Conservation (phyloP, 176 grass and related monocot genomes). For the Chrysopogon serrulatus region DNA sequence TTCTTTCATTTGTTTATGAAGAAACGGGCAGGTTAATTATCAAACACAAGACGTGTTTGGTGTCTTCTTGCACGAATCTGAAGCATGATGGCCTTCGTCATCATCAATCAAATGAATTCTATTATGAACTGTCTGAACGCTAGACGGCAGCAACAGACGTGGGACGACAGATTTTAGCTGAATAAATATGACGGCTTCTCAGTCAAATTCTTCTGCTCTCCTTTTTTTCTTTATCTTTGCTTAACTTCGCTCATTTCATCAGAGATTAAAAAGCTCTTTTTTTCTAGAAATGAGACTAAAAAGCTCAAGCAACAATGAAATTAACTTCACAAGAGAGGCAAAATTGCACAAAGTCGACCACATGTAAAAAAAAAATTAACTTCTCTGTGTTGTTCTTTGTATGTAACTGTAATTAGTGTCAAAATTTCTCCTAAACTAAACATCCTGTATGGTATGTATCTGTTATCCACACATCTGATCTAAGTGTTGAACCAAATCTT, state of each 20-base stretch:
- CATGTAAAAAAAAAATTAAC: background rate
- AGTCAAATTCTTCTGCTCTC: background rate
- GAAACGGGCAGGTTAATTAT: background rate
- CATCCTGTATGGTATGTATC: background rate
- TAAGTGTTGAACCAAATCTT: conserved; percentile 14
- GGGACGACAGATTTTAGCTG: background rate
- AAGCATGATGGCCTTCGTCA: background rate
- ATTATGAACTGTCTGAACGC: conserved; percentile 5
- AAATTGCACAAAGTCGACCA: background rate
- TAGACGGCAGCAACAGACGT: background rate
- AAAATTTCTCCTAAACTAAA: conserved; percentile 15
- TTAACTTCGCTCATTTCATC: background rate
- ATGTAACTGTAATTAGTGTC: conserved; percentile 28
- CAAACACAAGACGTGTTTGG: background rate
- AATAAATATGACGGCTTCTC: background rate
- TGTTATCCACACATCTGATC: conserved; percentile 42
- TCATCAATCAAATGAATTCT: background rate
- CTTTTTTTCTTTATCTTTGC: background rate
- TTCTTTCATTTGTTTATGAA: background rate
- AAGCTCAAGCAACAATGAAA: background rate
- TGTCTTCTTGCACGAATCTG: background rate
- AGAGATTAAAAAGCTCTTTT: background rate
- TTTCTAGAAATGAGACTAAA: background rate
- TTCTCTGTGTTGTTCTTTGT: background rate
- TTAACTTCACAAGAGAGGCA: background rate